Percentiles rank a stretch among this genome's conserved stretches.
phyloP scores from a whole-genome alignment of 148 eudicot genomes.

The Vaccinium macrocarpon region DNA sequence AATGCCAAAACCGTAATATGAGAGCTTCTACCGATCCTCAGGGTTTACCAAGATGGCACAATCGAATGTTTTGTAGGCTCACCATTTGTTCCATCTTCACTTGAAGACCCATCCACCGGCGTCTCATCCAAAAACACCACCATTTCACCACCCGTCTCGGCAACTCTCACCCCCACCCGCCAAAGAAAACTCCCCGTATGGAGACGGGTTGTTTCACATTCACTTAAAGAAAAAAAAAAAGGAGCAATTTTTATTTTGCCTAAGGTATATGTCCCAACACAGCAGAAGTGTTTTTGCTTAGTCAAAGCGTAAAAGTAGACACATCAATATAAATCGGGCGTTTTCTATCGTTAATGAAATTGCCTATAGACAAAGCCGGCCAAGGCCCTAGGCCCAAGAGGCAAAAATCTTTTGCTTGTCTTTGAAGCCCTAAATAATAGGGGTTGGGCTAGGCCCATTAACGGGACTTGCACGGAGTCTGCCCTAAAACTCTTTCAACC shows the following conservation, averaged over 20 bases:
- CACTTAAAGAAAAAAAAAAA: too few species aligned
- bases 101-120: conserved; percentile 26
- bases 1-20: conserved; percentile 20
- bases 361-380: too few species aligned
- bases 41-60: conserved; percentile 44
- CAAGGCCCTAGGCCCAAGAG: too few species aligned
- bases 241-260: too few species aligned
- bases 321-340: background rate
- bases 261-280: too few species aligned
- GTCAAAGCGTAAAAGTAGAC: too few species aligned
- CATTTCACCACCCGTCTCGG: conserved; percentile 35
- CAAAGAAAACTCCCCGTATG: conserved; percentile 33
- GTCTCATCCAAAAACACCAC: conserved; percentile 42
- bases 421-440: background rate
- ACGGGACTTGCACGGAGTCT: background rate
- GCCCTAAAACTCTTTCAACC: background rate
- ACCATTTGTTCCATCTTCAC: conserved; percentile 28
- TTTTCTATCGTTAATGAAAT: too few species aligned
- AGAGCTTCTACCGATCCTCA: conserved; percentile 33
- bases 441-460: background rate
- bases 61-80: conserved; percentile 32
- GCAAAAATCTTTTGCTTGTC: too few species aligned
- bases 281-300: too few species aligned
- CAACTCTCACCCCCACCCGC: conserved; percentile 9
- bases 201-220: background rate